Conservation (phyloP, 495 filamentous ascomycete species). For the Annulohypoxylon moriforme region DNA sequence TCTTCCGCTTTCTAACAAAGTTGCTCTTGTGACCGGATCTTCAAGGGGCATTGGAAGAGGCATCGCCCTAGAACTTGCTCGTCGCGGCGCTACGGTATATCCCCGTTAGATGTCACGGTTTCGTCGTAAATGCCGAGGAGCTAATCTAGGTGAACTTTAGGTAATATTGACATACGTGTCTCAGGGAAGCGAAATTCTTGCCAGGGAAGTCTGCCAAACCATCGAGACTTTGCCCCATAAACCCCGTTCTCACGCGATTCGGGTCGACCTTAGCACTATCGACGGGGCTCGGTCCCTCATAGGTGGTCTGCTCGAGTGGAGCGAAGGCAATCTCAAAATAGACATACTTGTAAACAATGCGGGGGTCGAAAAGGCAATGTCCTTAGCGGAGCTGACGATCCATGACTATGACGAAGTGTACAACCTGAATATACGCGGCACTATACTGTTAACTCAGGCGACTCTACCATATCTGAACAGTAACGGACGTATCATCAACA, state of each 20-base stretch:
- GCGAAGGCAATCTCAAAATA: slow-evolving; percentile 53
- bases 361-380: slow-evolving; percentile 60
- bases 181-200: slow-evolving; percentile 47
- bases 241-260: slow-evolving; percentile 25
- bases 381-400: slow-evolving; percentile 64
- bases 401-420: slow-evolving; percentile 67
- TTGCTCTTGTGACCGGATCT: slow-evolving; percentile 69
- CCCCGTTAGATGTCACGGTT: background rate
- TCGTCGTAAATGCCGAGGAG: background rate
- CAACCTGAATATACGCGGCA: slow-evolving; percentile 71
- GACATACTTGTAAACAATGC: slow-evolving; percentile 75
- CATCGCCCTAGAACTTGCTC: slow-evolving; percentile 78
- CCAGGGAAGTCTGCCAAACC: slow-evolving; percentile 47
- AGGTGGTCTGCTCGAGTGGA: slow-evolving; percentile 15
- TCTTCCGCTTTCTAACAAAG: slow-evolving; percentile 38
- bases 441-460: slow-evolving; percentile 70
- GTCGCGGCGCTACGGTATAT: slow-evolving; percentile 71
- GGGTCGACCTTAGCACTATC: slow-evolving; percentile 28
- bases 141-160: slow-evolving; percentile 43
- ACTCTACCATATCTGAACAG: slow-evolving; percentile 59
- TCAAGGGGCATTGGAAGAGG: slow-evolving; percentile 77
- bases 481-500: slow-evolving; percentile 66
- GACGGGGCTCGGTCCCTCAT: slow-evolving; percentile 28
- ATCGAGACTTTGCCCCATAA: slow-evolving; percentile 48
- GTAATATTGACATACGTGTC: slow-evolving; percentile 58